These are phyloP conservation scores for Ambrosiella beaveri DNA, from an alignment of 2,329 filamentous ascomycete genomes.

Conservation along the genomic window DNA sequence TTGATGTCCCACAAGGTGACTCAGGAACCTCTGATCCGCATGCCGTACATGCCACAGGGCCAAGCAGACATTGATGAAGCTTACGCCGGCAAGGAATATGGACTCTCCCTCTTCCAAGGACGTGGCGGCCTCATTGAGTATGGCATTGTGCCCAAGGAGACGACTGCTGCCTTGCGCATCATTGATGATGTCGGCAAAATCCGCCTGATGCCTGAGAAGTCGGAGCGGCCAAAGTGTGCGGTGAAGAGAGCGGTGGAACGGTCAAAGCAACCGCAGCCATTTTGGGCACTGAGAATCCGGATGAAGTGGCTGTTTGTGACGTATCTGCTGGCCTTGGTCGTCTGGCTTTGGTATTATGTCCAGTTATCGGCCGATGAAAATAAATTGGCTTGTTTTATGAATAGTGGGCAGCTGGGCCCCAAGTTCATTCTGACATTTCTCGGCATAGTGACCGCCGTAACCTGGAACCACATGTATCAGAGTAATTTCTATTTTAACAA, in stretches of 20 bases:
- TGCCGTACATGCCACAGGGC: not conserved
- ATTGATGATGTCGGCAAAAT: not conserved
- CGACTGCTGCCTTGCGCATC: constrained; percentile 1
- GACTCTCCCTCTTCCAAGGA: constrained; percentile 1
- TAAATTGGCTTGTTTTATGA: constrained; percentile 7
- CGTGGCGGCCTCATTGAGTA: constrained; percentile 6
- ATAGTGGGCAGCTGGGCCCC: constrained; percentile 7
- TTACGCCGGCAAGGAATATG: constrained; percentile 5
- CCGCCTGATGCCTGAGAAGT: not conserved
- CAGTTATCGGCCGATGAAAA: not conserved
- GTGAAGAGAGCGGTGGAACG: not conserved
- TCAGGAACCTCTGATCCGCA: constrained; percentile 3
- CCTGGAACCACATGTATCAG: constrained; percentile 8
- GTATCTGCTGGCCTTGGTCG: constrained; percentile 4
- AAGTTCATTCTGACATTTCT: constrained; percentile 9
- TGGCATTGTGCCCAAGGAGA: constrained; percentile 8
- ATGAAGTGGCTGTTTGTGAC: not conserved
- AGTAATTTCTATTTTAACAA: not conserved
- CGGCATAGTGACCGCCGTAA: constrained; percentile 3
- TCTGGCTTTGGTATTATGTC: constrained; percentile 7
- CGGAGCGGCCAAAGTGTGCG: not conserved
- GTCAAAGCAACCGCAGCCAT: constrained; percentile 4
- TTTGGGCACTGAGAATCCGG: constrained; percentile 1
- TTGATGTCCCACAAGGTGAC: constrained; percentile 2
- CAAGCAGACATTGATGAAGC: constrained; percentile 2